A percentile compares a stretch with the other conserved stretches of the same genome.
Evolutionary conservation across 495 filamentous ascomycete genomes (phyloP).

Genomic region (Hypoxylon fuscum): DNA sequence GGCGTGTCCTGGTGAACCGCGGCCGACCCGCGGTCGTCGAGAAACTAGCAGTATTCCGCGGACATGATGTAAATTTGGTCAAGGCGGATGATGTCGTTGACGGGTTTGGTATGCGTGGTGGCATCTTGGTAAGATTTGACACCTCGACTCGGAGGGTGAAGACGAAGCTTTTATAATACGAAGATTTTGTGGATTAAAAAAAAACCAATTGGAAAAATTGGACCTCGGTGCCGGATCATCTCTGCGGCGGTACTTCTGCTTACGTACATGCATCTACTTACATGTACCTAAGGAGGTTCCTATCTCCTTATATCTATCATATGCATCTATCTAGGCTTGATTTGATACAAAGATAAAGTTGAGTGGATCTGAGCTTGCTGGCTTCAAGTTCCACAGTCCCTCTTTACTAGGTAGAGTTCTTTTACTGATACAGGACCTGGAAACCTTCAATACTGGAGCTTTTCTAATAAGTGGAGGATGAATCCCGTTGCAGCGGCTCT

Average conservation of each 20-base stretch:
- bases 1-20: slow-evolving; percentile 50
- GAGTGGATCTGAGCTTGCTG: neutral
- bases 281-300: too few relatives aligned
- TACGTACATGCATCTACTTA: too few relatives aligned
- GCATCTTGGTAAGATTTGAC: slow-evolving; percentile 36
- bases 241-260: too few relatives aligned
- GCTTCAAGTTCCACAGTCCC: too few relatives aligned
- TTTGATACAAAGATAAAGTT: too few relatives aligned
- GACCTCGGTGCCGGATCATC: slow-evolving; percentile 1
- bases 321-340: too few relatives aligned
- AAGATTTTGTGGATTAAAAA: neutral
- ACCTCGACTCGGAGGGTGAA: slow-evolving; percentile 23
- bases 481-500: too few relatives aligned
- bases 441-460: too few relatives aligned
- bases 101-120: slow-evolving; percentile 38
- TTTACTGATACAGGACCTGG: too few relatives aligned
- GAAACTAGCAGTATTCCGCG: slow-evolving; percentile 28
- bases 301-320: too few relatives aligned
- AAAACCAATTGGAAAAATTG: slow-evolving; percentile 16
- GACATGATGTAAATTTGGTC: slow-evolving; percentile 5
- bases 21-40: slow-evolving; percentile 40
- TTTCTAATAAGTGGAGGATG: too few relatives aligned
- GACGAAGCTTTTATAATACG: slow-evolving; percentile 20
- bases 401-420: too few relatives aligned
- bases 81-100: slow-evolving; percentile 22